Evolutionary conservation across 768 basidiomycete genomes (phyloP).

Genomic region (Mycena olivaceomarginata): DNA sequence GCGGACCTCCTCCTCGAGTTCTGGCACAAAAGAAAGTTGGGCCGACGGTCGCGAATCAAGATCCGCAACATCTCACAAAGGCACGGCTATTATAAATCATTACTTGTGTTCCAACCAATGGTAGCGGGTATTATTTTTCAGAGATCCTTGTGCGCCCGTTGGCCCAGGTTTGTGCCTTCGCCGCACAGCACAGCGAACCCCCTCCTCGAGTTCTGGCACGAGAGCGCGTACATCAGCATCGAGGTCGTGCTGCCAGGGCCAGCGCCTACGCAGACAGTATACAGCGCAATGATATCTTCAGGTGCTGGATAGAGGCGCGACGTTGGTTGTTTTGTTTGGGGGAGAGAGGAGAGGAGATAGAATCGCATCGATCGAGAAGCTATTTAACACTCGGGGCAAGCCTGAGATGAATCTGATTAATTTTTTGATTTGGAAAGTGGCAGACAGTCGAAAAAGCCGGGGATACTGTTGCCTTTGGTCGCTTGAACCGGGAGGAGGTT

Average conservation of each 20-base stretch:
- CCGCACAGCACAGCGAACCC: too few relatives aligned
- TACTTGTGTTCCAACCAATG: too few relatives aligned
- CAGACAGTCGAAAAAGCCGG: constrained; percentile 46
- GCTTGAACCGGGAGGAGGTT: constrained; percentile 48
- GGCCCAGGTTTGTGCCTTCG: too few relatives aligned
- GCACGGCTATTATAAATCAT: too few relatives aligned
- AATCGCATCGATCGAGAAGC: constrained; percentile 17
- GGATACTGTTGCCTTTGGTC: constrained; percentile 51
- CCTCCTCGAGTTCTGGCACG: too few relatives aligned
- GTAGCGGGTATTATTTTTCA: too few relatives aligned
- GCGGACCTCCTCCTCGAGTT: too few relatives aligned
- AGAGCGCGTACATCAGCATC: constrained; percentile 83
- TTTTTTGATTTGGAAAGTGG: constrained; percentile 27
- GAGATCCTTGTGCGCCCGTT: too few relatives aligned
- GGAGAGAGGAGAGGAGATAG: constrained; percentile 36
- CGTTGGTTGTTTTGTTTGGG: constrained; percentile 49
- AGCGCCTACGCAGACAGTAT: constrained; percentile 80
- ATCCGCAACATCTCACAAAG: too few relatives aligned
- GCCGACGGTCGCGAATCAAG: too few relatives aligned
- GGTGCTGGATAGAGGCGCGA: constrained; percentile 55
- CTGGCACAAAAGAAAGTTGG: too few relatives aligned
- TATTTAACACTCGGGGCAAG: constrained; percentile 42
- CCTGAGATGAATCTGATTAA: constrained; percentile 43
- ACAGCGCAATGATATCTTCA: constrained; percentile 74
- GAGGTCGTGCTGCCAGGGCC: constrained; percentile 81